Evolutionary conservation across 1,284 basidiomycete genomes (phyloP).

Genomic region (Apiotrichum gamsii): DNA sequence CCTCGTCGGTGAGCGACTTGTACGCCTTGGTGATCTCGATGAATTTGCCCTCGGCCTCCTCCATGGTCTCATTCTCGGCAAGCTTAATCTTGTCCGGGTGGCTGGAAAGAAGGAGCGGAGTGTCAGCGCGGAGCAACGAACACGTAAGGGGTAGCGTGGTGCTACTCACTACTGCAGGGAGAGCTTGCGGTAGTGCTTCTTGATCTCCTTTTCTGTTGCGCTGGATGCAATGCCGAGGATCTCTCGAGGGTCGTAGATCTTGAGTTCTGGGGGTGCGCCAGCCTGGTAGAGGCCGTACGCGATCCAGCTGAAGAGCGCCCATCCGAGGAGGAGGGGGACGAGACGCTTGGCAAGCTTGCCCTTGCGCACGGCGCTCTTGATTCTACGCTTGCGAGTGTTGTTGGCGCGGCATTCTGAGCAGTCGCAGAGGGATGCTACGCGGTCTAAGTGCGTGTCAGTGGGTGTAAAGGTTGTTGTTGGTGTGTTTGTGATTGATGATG

Average conservation of each 20-base stretch:
- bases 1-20: constrained; percentile 94
- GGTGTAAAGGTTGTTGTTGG: constrained; percentile 41
- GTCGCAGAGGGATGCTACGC: constrained; percentile 27
- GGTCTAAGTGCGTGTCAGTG: constrained; percentile 35
- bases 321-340: constrained; percentile 62
- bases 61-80: constrained; percentile 75
- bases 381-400: constrained; percentile 6
- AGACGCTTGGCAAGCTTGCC: constrained; percentile 46
- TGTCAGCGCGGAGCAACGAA: constrained; percentile 5
- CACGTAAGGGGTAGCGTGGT: background rate
- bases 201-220: constrained; percentile 83
- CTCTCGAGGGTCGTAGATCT: constrained; percentile 88
- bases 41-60: constrained; percentile 81
- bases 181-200: constrained; percentile 92
- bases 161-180: constrained; percentile 71
- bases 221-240: constrained; percentile 75
- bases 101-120: constrained; percentile 51
- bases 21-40: constrained; percentile 97
- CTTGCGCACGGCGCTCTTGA: constrained; percentile 47
- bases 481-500: background rate
- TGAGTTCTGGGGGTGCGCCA: constrained; percentile 56
- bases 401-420: constrained; percentile 29
- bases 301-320: constrained; percentile 66
- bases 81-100: constrained; percentile 96
- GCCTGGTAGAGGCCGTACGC: constrained; percentile 59